Evolutionary conservation across 2,329 filamentous ascomycete species (phyloP), one percentile per base, ranked within the genome.

Genomic region (Epichloe sp.): DNA sequence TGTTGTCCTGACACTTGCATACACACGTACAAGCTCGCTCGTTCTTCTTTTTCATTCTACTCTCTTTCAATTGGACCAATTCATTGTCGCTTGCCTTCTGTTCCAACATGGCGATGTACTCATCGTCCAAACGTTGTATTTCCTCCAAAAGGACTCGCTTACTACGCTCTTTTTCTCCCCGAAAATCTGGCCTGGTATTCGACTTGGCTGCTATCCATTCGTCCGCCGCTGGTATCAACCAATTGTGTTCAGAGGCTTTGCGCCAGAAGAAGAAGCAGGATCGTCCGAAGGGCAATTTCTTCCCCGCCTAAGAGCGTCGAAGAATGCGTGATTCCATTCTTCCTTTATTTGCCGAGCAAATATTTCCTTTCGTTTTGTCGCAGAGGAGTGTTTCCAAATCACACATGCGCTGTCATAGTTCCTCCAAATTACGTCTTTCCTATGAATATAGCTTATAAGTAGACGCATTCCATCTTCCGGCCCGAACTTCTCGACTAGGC

Each of bases 151-250:
- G 15, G 1, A 17, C 38, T 40, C 14, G n/a, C 38, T 17, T 17
- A 2, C 26, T 31, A 8, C 3, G 3, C 15, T 40, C 38, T 4
- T 19, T 5, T 19, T 2, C 38, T 19, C 37, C 6, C 3, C 4
- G 15, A 5, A 17, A 40, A 8, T 17, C 5, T 3, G 14, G 15
- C 5, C 37, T 40, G 37, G 26, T 26, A 3, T 1, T n/a, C 6
- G 37, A 40, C 10, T 17, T 19, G 15, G 15, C 7, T 19, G 12
- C 17, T 15, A 15, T 40, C 38, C 38, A 40, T 10, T 40, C 1
- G 1, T 17, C 38, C 1, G n/a, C 0, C n/a, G 38, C 38, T 1
- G n/a, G 0, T 0, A 0, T n/a, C 2, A 40, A 40, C 15, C 38
- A 40, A 1, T 10, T 0, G 26, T 31, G 26, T 4, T 31, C 26